Base-by-base conservation (phyloP, 768 basidiomycete species). In the Phylloporus scabripes region DNA sequence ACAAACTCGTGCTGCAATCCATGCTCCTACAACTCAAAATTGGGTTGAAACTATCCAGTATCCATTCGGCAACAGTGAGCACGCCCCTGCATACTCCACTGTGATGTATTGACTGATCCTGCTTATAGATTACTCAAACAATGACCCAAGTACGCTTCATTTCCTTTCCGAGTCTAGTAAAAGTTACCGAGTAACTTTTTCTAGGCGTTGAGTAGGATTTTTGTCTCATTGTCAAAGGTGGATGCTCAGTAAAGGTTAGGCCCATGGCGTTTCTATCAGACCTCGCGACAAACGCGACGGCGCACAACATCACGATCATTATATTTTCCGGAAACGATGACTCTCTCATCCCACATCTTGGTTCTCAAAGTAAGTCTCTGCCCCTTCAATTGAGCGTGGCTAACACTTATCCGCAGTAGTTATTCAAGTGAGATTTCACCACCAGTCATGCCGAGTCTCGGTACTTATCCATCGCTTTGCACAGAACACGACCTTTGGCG, bases 401-500 rank as follows among this genome's bases (percentile, higher is more conserved):
- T 52, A 47, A 57, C n/a, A 31, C 45, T 45, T 54, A n/a, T 55
- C 14, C 21, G 8, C 46, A 81, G 79, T 81, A 34, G 71, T 75
- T 11, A 83, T 83, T 23, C 81, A 81, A 63, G 79, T 78, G 31
- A 37, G 61, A 53, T 58, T 49, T 51, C 48, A 36, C 5, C 12
- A 31, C 41, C 10, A 11, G 12, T 28, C 31, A 28, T 10, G 3
- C 17, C 14, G 24, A 23, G 31, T n/a, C 15, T 20, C 28, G 4
- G 29, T 15, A 42, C 51, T 47, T 29, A 55, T 29, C 28, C 5
- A 20, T 42, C 15, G 0, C 15, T 37, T 44, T 28, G 38, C 0
- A 40, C 44, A 87, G 82, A 89, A 89, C 57, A 86, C 85, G 21
- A 87, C 87, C 0, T 89, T 87, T 54, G 85, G 84, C 21, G 86